These are phyloP conservation scores for Lathyrus tuberosus DNA, from an alignment of 306 rosid genomes.

Conservation along the genomic window DNA sequence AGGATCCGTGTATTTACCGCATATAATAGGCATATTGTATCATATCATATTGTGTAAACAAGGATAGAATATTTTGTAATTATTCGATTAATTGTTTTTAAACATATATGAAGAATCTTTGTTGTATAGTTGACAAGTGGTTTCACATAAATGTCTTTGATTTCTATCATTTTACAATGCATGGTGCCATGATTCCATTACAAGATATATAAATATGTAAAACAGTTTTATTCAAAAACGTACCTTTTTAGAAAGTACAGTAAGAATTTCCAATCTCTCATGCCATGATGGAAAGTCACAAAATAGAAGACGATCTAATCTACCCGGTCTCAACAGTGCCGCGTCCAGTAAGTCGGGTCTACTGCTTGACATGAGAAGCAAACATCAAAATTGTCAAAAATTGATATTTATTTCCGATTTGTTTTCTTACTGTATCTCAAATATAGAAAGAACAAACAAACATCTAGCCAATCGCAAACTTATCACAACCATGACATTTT, in stretches of 20 bases:
- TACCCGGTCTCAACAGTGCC: slow-evolving; percentile 92
- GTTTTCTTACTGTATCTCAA: slow-evolving; percentile 18
- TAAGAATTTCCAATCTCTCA: slow-evolving; percentile 86
- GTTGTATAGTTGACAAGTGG: neutral
- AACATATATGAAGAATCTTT: neutral
- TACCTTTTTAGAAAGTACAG: slow-evolving; percentile 89
- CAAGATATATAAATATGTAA: slow-evolving; percentile 9
- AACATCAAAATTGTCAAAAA: slow-evolving; percentile 27
- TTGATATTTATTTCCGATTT: slow-evolving; percentile 19
- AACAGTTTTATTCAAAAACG: slow-evolving; percentile 28
- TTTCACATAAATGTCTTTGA: neutral
- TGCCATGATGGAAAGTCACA: slow-evolving; percentile 82
- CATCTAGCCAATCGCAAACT: slow-evolving; percentile 10
- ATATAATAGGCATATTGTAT: neutral
- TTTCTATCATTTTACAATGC: slow-evolving; percentile 5
- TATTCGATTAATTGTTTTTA: neutral
- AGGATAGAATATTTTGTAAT: neutral
- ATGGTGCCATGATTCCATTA: neutral
- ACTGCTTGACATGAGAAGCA: slow-evolving; percentile 69
- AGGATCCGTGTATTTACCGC: neutral
- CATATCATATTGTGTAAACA: neutral
- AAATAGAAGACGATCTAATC: slow-evolving; percentile 92
- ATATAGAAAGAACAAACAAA: slow-evolving; percentile 26
- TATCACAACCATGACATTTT: slow-evolving; percentile 19
- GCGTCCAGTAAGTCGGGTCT: slow-evolving; percentile 98